Evolutionary conservation across 345 rosid species (phyloP), one percentile per base, ranked within the genome.

Genomic region (Bruguiera parviflora): DNA sequence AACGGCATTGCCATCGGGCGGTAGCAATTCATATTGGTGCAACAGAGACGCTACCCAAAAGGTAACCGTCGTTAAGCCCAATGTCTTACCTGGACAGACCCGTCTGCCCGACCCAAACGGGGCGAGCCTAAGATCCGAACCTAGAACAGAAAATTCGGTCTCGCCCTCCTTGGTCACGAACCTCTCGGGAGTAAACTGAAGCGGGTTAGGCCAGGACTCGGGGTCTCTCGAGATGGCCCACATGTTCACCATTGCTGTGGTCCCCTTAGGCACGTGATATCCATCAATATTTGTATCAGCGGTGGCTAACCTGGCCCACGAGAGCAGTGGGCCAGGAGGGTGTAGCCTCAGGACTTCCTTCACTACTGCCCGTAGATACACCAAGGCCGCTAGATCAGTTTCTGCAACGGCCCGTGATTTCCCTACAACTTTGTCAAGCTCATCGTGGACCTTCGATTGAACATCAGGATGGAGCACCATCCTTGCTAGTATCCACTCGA

Each of bases 241-340:
- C 98, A 92, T 92, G 77, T 92, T 92, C 64, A 92, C 96, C 95
- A 90, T 90, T 3, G 96, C 95, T 0, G 95, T 92, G 78, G 98
- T 92, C 75, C 98, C 92, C n/a, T 46, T 35, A 2, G 98, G 96
- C 82, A 92, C 90, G 83, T 79, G 78, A 79, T 84, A 70, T 58
- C 96, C 96, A 67, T 86, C 96, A 25, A 88, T 75, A n/a, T 77
- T 77, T 60, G 96, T 82, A 77, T 90, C 92, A 3, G 88, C 78
- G 75, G 83, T 87, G 71, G 98, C 89, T 39, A 90, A 76, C 5
- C 98, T 86, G 78, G 98, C 91, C 98, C 98, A 92, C 5, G 98
- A 92, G 1, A 92, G 83, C 6, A 92, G 87, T 64, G 96, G 98
- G 53, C 98, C 96, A n/a, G 98, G 98, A 19, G 98, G 98, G 69